These are phyloP conservation scores for Pyrenochaeta sp. DNA, from an alignment of 2,329 filamentous ascomycete genomes.

Conservation along the genomic window DNA sequence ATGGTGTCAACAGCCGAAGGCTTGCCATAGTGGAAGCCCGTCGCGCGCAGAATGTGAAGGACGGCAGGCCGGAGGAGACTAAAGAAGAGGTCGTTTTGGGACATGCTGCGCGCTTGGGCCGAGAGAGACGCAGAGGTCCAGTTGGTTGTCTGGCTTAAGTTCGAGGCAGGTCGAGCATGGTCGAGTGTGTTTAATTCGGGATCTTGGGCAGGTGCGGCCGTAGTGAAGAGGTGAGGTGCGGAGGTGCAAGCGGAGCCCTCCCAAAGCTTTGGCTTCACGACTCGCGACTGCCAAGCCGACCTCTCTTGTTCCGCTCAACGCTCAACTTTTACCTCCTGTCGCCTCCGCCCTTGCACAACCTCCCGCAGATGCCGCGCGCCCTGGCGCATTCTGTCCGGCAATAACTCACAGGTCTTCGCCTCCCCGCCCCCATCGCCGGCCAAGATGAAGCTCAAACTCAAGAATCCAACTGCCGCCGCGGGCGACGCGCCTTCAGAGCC, in stretches of 20 bases:
- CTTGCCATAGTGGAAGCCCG: conserved; percentile 84
- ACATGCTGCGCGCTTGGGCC: conserved; percentile 35
- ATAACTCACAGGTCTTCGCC: too few species aligned
- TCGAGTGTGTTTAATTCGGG: conserved; percentile 9
- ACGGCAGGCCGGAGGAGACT: conserved; percentile 85
- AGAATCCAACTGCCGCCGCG: conserved; percentile 26
- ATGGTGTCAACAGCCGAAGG: conserved; percentile 85
- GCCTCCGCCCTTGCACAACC: too few species aligned
- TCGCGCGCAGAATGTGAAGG: conserved; percentile 88
- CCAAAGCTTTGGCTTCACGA: conserved; percentile 30
- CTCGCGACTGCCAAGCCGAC: conserved; percentile 25
- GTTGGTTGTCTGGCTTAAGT: conserved; percentile 19
- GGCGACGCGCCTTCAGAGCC: conserved; percentile 27
- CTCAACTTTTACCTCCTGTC: too few species aligned
- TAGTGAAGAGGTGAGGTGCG: conserved; percentile 12
- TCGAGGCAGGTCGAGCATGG: conserved; percentile 32
- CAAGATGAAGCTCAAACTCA: conserved; percentile 46
- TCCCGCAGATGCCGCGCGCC: conserved; percentile 19
- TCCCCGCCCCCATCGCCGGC: not conserved
- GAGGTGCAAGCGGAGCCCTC: conserved; percentile 17
- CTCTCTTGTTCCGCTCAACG: too few species aligned
- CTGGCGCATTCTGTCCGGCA: conserved; percentile 11
- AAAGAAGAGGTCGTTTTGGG: conserved; percentile 64
- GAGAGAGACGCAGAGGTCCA: conserved; percentile 24
- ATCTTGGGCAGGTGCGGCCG: conserved; percentile 4